Base-by-base conservation (phyloP, 139 green algal species). In the Yamagishiella unicocca region DNA sequence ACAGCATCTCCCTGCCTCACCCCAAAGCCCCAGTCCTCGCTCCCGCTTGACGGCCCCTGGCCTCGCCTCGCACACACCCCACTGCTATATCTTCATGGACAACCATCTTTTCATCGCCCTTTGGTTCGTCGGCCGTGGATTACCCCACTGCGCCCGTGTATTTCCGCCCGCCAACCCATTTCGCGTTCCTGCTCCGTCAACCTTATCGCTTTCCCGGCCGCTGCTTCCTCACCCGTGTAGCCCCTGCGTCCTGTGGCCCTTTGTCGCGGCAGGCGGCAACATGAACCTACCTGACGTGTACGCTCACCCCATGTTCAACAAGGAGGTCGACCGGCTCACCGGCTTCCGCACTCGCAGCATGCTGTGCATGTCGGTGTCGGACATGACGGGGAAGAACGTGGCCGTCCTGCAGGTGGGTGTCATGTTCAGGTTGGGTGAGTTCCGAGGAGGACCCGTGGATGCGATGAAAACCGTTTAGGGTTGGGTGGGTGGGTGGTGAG, bases 211-310 rank as follows among this genome's bases (percentile, higher is more conserved):
- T n/a, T n/a, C n/a, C 12, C 50, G 29, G 37, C 10, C 35, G 10
- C 67, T 45, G 7, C 37, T 9, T 72, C n/a, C n/a, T 40, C 64
- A 4, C 64, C 7, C 64, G 22, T 38, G 29, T 25, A n/a, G 24
- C 58, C 6, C 12, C 10, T 67, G 58, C 58, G 24, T 24, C 58
- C 58, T 25, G 14, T 5, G 10, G 24, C 58, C 24, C 21, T 67
- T 35, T n/a, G 24, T n/a, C 27, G n/a, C n/a, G n/a, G 10, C 86
- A 91, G 93, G 93, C 33, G 80, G 89, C 50, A 79, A 87, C 22
- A 92, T 96, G 90, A 96, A 96, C 87, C 89, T 96, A 1, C n/a
- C 46, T 7, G 92, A 96, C 71, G 92, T 91, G 45, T 96, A 96
- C 79, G 50, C 33, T 6, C 83, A 94, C 74, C 87, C 89, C 0